Evolutionary conservation across 768 basidiomycete species (phyloP), one percentile per base, ranked within the genome.

Genomic region (Ramaria rubella): DNA sequence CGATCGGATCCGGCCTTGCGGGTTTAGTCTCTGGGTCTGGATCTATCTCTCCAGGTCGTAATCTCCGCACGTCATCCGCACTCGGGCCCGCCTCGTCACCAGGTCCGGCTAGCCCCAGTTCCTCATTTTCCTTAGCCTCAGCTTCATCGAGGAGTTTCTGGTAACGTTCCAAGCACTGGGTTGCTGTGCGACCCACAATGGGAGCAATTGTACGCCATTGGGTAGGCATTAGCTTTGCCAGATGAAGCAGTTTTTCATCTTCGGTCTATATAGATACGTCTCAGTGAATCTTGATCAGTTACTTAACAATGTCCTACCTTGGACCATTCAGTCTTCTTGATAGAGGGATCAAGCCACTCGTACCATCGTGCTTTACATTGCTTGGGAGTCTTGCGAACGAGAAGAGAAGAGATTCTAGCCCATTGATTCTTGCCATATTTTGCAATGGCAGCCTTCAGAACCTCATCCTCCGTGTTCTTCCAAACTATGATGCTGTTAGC

Each of bases 301-400:
- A 6, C 14, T 19, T 15, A 33, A 15, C 19, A 15, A 11, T 15
- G 12, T 70, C 79, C 46, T 58, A 86, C 94, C 75, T 97, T 98
- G 45, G 94, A 96, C 96, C 96, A 99, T 70, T 98, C 96, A 17
- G 95, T 97, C 77, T 99, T 99, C 73, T 97, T 97, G 73, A 98
- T 99, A 51, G 93, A 94, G 5, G 96, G 96, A 73, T 99, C 96
- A 49, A 98, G 75, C 96, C 96, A 98, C 74, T 97, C 95, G 67
- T 95, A 97, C 95, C 95, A 98, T 38, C 93, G 88, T 1, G 92
- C 92, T 72, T 99, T 99, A 77, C 96, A 99, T 75, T 99, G 96
- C 69, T 99, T 99, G 11, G 96, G 94, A 1, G 96, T 99, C 73
- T 99, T 99, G 62, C 96, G 85, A 33, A 98, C 96, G 51, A 99